Evolutionary conservation across 208 protist species (phyloP).

Genomic region (Leishmania amazonensis): DNA sequence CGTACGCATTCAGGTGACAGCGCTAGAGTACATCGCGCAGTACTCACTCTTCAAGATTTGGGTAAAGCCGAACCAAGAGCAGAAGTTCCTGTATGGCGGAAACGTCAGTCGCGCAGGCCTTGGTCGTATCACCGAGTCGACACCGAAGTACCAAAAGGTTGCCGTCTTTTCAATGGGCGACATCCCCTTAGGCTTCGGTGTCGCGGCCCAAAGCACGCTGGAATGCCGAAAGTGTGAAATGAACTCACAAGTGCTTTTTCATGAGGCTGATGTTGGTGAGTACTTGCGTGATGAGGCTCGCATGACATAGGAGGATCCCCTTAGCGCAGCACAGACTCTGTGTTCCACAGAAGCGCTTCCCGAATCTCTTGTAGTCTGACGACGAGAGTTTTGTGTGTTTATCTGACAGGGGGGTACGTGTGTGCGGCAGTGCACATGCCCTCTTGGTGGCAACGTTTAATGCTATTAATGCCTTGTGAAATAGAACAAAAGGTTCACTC

Average conservation of each 20-base stretch:
- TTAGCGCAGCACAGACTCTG: background rate
- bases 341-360: background rate
- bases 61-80: conserved; percentile 99
- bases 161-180: conserved; percentile 98
- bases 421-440: background rate
- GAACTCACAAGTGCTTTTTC: conserved; percentile 96
- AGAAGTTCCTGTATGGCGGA: conserved; percentile 99
- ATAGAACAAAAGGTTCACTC: background rate
- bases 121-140: conserved; percentile 98
- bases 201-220: conserved; percentile 95
- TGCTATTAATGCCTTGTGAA: background rate
- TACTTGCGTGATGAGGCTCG: conserved; percentile 98
- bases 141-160: conserved; percentile 97
- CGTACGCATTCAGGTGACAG: conserved; percentile 91
- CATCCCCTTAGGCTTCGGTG: conserved; percentile 97
- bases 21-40: conserved; percentile 91
- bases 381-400: background rate
- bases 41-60: conserved; percentile 98
- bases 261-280: conserved; percentile 98
- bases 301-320: conserved; percentile 59
- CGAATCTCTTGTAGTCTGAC: background rate
- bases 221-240: conserved; percentile 97
- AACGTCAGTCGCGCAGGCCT: conserved; percentile 98
- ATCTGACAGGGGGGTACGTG: background rate
- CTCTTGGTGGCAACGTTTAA: conserved; percentile 14